Conservation (phyloP, 73 alveolate genomes). For the Paramecium octaurelia region DNA sequence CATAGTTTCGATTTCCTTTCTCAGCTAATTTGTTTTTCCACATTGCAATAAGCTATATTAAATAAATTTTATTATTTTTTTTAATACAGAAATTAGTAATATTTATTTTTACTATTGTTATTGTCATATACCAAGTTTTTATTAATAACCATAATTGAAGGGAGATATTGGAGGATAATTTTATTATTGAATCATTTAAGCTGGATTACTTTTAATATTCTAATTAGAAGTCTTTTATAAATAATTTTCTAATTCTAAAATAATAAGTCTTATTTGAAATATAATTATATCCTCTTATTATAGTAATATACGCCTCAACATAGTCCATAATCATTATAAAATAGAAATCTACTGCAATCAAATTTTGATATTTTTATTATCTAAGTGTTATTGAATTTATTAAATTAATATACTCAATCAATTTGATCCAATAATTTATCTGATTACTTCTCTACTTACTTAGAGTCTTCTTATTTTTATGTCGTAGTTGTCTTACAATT, state of each 20-base stretch:
- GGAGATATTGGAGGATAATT: too few species aligned
- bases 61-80: neutral
- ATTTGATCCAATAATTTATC: neutral
- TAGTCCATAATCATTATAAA: neutral
- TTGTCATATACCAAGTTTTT: slow-evolving; percentile 45
- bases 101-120: neutral
- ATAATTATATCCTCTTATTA: slow-evolving; percentile 57
- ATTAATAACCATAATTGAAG: slow-evolving; percentile 37
- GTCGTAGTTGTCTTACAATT: slow-evolving; percentile 66
- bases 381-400: neutral
- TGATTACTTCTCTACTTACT: neutral
- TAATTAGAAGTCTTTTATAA: too few species aligned
- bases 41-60: neutral
- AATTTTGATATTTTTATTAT: neutral
- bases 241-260: too few species aligned
- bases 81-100: neutral
- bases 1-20: neutral
- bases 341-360: neutral
- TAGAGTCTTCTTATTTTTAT: neutral
- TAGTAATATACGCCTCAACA: neutral
- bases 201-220: too few species aligned
- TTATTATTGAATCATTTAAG: too few species aligned
- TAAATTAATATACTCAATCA: neutral
- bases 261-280: neutral
- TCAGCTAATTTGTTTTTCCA: slow-evolving; percentile 18